Conservation (phyloP, 108 stramenopile genomes). For the Fragilaria crotonensis region DNA sequence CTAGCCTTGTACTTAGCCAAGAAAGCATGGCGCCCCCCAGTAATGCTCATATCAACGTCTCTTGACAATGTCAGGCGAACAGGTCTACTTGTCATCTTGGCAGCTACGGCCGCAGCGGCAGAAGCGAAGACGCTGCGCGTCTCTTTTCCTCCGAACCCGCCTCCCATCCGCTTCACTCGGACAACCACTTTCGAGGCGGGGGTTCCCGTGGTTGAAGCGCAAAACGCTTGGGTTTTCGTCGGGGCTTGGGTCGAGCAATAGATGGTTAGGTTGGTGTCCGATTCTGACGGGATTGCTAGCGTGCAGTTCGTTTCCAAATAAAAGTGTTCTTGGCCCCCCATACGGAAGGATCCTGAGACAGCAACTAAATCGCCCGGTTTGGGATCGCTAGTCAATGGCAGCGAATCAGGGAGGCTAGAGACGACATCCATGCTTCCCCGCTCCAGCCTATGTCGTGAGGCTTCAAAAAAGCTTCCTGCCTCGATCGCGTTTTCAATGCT, state of each 20-base stretch:
- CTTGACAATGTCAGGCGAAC: constrained; percentile 84
- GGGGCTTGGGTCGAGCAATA: constrained; percentile 88
- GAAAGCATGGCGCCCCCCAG: constrained; percentile 74
- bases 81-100: constrained; percentile 67
- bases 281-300: constrained; percentile 85
- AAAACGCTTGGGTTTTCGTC: constrained; percentile 83
- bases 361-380: constrained; percentile 50
- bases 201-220: constrained; percentile 74
- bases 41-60: constrained; percentile 92
- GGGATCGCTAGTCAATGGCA: constrained; percentile 7
- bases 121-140: constrained; percentile 83
- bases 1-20: constrained; percentile 79
- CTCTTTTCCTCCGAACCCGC: constrained; percentile 94
- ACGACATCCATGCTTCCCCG: constrained; percentile 52
- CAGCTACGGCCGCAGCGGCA: constrained; percentile 83
- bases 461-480: constrained; percentile 63
- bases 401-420: constrained; percentile 13
- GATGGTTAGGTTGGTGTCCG: constrained; percentile 72
- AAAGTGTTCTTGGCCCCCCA: constrained; percentile 94
- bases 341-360: constrained; percentile 62
- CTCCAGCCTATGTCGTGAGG: constrained; percentile 53
- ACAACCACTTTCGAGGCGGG: constrained; percentile 83
- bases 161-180: constrained; percentile 90
- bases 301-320: constrained; percentile 90
- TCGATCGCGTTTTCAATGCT: constrained; percentile 86